Base-by-base conservation (phyloP, 257 asterid species). In the Knoxia roxburghii region DNA sequence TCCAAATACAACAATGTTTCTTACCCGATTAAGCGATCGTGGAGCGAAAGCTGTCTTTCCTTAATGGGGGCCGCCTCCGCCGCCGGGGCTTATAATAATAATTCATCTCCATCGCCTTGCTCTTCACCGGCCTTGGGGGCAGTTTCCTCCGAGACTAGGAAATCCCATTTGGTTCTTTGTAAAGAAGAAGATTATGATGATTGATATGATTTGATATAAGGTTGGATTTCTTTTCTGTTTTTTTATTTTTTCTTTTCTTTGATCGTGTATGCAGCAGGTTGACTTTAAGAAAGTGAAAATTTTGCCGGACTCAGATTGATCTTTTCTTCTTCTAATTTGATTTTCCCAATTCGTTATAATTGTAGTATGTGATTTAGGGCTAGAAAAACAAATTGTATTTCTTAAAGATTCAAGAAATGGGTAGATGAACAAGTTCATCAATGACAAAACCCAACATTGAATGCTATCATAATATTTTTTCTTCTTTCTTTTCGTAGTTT, bases 11-110 rank as follows among this genome's bases (percentile, higher is more conserved):
- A 54, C 21, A 76, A 77, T 18, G 72, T 89, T 14, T 78, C 89
- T 0, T 89, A 83, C 43, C 92, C 87, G 0, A 61, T 87, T 2
- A 57, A 86, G 57, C 70, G 90, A 21, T 66, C 92, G 7, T 86
- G 96, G 95, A 86, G 96, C 73, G 91, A 82, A 57, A 68, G 90
- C 0, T 77, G 76, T 1, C 72, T 87, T 18, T 64, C 85, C 0
- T 59, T 84, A 65, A 73, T 78, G 80, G 76, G 72, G 14, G 23
- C 75, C 13, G 39, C 61, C n/a, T n/a, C n/a, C n/a, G n/a, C n/a
- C n/a, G n/a, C n/a, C n/a, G n/a, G n/a, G n/a, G n/a, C n/a, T n/a
- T n/a, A n/a, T n/a, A n/a, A n/a, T n/a, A n/a, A n/a, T 33, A 52
- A 67, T 55, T 50, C 71, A 15, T 2, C 61, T 55, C 54, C 84